These are phyloP conservation scores for Fusarium metavorans DNA, from an alignment of 2,329 filamentous ascomycete species.

Conservation along the genomic window DNA sequence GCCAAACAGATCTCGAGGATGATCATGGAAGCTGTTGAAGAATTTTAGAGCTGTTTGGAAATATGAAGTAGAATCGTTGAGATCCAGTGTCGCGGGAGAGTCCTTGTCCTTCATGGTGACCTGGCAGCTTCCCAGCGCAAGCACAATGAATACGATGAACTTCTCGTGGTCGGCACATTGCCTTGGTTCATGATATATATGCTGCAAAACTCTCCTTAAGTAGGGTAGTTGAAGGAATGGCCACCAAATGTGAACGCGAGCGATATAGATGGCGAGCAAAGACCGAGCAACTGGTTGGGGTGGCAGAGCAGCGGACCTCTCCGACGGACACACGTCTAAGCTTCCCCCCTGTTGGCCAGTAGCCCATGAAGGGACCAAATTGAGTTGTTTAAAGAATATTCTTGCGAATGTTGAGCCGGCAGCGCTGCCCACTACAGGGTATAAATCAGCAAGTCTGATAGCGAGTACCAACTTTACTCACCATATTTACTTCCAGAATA, in stretches of 20 bases:
- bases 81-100: background rate
- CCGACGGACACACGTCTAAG: background rate
- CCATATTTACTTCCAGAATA: background rate
- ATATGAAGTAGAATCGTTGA: background rate
- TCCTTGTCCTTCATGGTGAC: background rate
- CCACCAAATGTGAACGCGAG: slow-evolving; percentile 44
- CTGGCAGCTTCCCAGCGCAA: background rate
- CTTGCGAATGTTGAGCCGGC: background rate
- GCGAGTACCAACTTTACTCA: background rate
- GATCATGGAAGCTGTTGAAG: background rate
- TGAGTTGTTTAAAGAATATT: slow-evolving; percentile 3
- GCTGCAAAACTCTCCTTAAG: background rate
- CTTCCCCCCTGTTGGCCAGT: background rate
- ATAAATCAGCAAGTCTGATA: background rate
- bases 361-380: background rate
- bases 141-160: background rate
- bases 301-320: slow-evolving; percentile 32
- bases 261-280: slow-evolving; percentile 36
- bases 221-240: slow-evolving; percentile 39
- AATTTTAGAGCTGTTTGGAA: background rate
- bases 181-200: background rate
- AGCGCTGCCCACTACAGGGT: background rate
- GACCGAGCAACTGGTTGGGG: slow-evolving; percentile 29
- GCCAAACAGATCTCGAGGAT: background rate
- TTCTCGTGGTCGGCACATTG: background rate